These are phyloP conservation scores for Microsporum ferrugineum DNA, from an alignment of 2,329 filamentous ascomycete species.

Conservation along the genomic window DNA sequence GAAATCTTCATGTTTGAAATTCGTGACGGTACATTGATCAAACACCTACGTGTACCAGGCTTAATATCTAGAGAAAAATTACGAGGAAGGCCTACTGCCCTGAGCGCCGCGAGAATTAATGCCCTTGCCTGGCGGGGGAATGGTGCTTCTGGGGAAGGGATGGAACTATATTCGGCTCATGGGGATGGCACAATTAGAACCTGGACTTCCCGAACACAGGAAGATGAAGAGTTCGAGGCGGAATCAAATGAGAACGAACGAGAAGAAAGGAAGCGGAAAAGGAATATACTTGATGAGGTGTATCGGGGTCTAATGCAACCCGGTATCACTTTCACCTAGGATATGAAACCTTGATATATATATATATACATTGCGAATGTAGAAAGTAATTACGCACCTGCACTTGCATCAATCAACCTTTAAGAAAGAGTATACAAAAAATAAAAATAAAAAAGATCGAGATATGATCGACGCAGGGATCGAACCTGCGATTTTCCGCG, in stretches of 20 bases:
- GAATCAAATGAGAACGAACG: conserved; percentile 40
- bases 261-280: conserved; percentile 51
- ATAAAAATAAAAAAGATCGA: conserved; percentile 7
- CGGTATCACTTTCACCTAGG: conserved; percentile 51
- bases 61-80: conserved; percentile 30
- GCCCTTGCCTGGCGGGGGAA: conserved; percentile 64
- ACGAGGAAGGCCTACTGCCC: conserved; percentile 34
- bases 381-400: too few species aligned
- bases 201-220: conserved; percentile 56
- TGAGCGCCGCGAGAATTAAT: conserved; percentile 55
- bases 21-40: conserved; percentile 61
- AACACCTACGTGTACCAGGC: conserved; percentile 56
- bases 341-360: neutral
- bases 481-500: conserved; percentile 38
- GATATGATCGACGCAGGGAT: conserved; percentile 34
- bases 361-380: too few species aligned
- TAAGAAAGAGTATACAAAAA: neutral
- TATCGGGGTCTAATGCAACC: conserved; percentile 64
- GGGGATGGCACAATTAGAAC: conserved; percentile 70
- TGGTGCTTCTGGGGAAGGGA: conserved; percentile 43
- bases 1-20: conserved; percentile 72
- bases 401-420: too few species aligned
- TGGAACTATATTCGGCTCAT: conserved; percentile 71
- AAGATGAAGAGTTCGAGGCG: conserved; percentile 37
- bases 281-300: conserved; percentile 67